Percentiles rank a stretch among this genome's conserved stretches.
phyloP scores from a whole-genome alignment of 306 rosid genomes.

The Quercus glauca region DNA sequence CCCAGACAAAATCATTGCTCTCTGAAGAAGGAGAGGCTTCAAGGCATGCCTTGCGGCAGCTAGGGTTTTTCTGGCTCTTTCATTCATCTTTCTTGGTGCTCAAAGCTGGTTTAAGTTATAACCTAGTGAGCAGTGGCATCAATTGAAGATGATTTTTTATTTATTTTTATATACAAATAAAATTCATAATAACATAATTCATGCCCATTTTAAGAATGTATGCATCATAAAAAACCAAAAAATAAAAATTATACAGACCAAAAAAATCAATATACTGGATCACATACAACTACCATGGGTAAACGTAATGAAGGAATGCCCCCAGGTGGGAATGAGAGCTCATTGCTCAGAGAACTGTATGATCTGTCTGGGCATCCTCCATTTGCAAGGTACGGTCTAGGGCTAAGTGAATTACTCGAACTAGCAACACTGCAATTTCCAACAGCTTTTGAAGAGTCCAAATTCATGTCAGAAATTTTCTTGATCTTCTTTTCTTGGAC shows the following conservation, averaged over 20 bases:
- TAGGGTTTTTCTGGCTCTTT: not conserved
- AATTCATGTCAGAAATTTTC: slow-evolving; percentile 85
- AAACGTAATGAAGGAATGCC: slow-evolving; percentile 73
- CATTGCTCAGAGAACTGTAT: slow-evolving; percentile 50
- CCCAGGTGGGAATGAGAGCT: slow-evolving; percentile 71
- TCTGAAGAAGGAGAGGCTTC: not conserved
- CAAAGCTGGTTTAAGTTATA: not conserved
- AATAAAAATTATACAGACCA: not conserved
- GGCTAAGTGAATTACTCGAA: slow-evolving; percentile 70
- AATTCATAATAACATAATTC: not conserved
- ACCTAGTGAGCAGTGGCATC: not conserved
- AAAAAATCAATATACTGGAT: slow-evolving; percentile 11
- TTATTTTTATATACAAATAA: too few relatives aligned
- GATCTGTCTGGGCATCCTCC: slow-evolving; percentile 70
- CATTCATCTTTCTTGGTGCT: not conserved
- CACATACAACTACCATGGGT: slow-evolving; percentile 79
- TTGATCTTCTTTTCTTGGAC: slow-evolving; percentile 98
- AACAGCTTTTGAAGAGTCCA: slow-evolving; percentile 66
- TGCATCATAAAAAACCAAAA: not conserved
- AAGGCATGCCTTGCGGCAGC: not conserved
- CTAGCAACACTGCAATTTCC: slow-evolving; percentile 83
- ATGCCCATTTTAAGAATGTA: not conserved
- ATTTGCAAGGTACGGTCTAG: slow-evolving; percentile 67
- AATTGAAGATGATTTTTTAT: too few relatives aligned
- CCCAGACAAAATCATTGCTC: not conserved